These are phyloP conservation scores for Populus nigra DNA, from an alignment of 345 rosid species.

Conservation along the genomic window DNA sequence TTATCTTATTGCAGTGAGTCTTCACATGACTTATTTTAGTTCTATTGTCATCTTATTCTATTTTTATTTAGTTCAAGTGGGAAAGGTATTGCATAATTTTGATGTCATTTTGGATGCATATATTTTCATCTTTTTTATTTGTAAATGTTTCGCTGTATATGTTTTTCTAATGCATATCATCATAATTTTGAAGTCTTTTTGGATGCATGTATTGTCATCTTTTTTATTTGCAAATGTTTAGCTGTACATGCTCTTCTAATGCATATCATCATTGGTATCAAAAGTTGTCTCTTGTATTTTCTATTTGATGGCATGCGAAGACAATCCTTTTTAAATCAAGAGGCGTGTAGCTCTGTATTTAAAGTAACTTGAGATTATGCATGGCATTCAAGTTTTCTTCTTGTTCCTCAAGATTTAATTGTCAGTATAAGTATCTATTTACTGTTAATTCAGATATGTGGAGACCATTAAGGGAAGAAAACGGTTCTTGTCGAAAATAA, in stretches of 20 bases:
- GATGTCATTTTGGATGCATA: no score
- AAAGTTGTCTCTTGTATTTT: no score
- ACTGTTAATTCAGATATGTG: constrained; percentile 57
- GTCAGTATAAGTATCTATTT: neutral
- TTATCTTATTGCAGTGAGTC: neutral
- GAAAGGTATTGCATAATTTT: no score
- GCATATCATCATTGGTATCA: no score
- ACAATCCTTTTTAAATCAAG: neutral
- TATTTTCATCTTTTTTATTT: neutral
- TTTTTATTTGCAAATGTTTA: neutral
- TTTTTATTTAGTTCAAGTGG: no score
- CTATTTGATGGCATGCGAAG: neutral
- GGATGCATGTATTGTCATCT: no score
- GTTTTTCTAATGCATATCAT: neutral
- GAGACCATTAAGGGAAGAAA: constrained; percentile 90
- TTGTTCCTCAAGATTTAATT: neutral
- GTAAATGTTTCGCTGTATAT: neutral
- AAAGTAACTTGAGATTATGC: neutral
- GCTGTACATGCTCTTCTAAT: neutral
- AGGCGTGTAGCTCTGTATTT: neutral
- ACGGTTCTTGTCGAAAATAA: constrained; percentile 90
- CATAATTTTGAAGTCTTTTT: neutral
- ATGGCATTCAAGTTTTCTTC: neutral
- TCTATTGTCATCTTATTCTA: no score
- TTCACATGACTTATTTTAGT: neutral